These are phyloP conservation scores for Fusarium setosum DNA, from an alignment of 2,329 filamentous ascomycete genomes.

Conservation along the genomic window DNA sequence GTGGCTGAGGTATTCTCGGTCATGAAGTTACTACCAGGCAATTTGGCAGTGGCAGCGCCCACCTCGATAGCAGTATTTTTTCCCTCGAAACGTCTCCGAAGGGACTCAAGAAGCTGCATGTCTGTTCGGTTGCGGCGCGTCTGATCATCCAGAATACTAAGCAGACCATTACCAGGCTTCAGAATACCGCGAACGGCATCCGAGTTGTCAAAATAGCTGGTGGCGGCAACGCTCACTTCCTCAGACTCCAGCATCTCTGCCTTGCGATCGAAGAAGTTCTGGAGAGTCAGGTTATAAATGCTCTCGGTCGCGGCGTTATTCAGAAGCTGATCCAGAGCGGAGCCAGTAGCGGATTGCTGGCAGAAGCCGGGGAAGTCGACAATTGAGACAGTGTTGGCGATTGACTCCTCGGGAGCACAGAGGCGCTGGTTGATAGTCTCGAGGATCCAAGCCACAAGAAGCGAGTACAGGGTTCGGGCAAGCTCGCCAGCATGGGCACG, in stretches of 20 bases:
- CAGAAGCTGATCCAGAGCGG: conserved; percentile 88
- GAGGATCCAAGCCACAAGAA: conserved; percentile 93
- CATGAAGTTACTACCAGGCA: conserved; percentile 90
- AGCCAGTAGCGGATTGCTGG: conserved; percentile 84
- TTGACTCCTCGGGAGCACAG: conserved; percentile 86
- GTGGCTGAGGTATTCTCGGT: conserved; percentile 83
- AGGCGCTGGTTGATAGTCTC: conserved; percentile 92
- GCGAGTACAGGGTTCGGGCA: conserved; percentile 90
- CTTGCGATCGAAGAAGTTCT: conserved; percentile 96
- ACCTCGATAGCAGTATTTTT: conserved; percentile 93
- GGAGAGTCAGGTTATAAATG: conserved; percentile 91
- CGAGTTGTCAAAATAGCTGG: conserved; percentile 97
- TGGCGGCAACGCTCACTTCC: conserved; percentile 89
- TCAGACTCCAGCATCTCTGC: conserved; percentile 94
- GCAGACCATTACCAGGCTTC: conserved; percentile 90
- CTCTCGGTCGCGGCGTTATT: conserved; percentile 95
- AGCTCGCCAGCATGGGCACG: conserved; percentile 94
- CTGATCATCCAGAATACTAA: conserved; percentile 96
- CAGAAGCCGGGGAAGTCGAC: conserved; percentile 97
- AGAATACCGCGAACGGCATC: conserved; percentile 92
- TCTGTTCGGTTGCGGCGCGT: conserved; percentile 90
- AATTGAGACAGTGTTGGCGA: conserved; percentile 93
- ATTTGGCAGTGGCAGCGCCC: conserved; percentile 76
- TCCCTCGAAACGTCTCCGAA: conserved; percentile 92
- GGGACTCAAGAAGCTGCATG: conserved; percentile 87